Percentiles rank a stretch among this genome's conserved stretches.
phyloP scores from a whole-genome alignment of 2,329 filamentous ascomycete genomes.

The Ophiostoma quercus region DNA sequence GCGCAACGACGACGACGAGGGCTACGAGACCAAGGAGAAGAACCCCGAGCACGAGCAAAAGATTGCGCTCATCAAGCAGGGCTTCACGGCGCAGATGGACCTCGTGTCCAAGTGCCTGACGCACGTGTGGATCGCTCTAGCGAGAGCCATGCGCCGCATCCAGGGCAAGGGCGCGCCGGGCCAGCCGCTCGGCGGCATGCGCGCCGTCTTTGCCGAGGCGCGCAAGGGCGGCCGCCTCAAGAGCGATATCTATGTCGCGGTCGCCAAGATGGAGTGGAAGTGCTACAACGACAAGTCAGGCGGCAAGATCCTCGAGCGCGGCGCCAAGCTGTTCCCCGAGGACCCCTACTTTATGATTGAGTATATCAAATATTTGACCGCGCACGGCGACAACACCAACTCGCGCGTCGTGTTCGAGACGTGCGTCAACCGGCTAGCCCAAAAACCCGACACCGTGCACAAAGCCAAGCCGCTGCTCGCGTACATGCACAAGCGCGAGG shows the following conservation, averaged over 20 bases:
- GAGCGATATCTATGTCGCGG: slow-evolving; percentile 91
- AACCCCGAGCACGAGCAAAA: slow-evolving; percentile 51
- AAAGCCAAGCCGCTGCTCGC: slow-evolving; percentile 83
- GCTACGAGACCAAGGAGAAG: slow-evolving; percentile 35
- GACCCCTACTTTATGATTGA: slow-evolving; percentile 92
- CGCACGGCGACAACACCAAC: slow-evolving; percentile 86
- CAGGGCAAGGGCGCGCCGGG: slow-evolving; percentile 72
- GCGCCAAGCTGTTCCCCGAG: slow-evolving; percentile 86
- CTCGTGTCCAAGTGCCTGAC: slow-evolving; percentile 80
- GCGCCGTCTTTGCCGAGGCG: slow-evolving; percentile 84
- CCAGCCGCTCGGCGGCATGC: slow-evolving; percentile 59
- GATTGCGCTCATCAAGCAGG: slow-evolving; percentile 56
- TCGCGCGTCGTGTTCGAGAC: slow-evolving; percentile 95
- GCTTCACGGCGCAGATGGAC: slow-evolving; percentile 66
- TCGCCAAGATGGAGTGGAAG: slow-evolving; percentile 87
- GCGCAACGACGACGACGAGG: slow-evolving; percentile 30
- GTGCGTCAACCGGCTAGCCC: slow-evolving; percentile 73
- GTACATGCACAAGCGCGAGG: slow-evolving; percentile 94
- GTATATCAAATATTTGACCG: slow-evolving; percentile 90
- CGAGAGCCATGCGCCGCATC: slow-evolving; percentile 87
- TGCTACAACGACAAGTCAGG: slow-evolving; percentile 93
- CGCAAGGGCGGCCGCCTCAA: slow-evolving; percentile 81
- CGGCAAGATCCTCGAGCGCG: slow-evolving; percentile 92
- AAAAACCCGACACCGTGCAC: slow-evolving; percentile 65
- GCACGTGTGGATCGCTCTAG: slow-evolving; percentile 89